phyloP scores from a whole-genome alignment of 2,329 filamentous ascomycete species.

The Metarhizium robertsii region DNA sequence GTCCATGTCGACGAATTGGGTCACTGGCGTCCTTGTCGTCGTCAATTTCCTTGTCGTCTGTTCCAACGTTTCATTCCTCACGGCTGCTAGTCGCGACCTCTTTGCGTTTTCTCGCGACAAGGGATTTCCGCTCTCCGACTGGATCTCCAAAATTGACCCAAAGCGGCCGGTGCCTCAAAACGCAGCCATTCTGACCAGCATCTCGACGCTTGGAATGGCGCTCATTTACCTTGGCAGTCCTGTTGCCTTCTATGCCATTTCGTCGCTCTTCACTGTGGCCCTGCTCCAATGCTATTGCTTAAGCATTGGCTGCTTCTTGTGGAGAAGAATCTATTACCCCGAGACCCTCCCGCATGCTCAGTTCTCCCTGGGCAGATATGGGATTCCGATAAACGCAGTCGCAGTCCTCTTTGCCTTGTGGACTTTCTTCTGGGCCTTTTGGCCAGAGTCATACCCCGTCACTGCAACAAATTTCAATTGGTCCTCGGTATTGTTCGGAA shows the following conservation, averaged over 20 bases:
- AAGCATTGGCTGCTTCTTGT: constrained; percentile 10
- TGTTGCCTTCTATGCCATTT: constrained; percentile 11
- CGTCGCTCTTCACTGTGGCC: constrained; percentile 8
- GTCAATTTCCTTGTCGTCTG: neutral
- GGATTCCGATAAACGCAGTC: constrained; percentile 5
- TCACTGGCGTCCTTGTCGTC: neutral
- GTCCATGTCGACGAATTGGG: neutral
- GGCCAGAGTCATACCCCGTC: constrained; percentile 7
- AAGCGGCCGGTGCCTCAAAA: constrained; percentile 8
- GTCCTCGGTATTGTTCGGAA: constrained; percentile 5
- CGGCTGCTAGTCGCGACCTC: neutral
- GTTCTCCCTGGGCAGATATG: constrained; percentile 9
- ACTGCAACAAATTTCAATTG: constrained; percentile 8
- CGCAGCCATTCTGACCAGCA: constrained; percentile 1
- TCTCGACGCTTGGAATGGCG: constrained; percentile 6
- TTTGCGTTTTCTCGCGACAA: neutral
- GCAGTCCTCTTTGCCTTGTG: constrained; percentile 6
- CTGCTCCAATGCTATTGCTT: constrained; percentile 9
- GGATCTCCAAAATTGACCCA: constrained; percentile 6
- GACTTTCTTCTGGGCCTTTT: constrained; percentile 11
- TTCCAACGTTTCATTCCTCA: neutral
- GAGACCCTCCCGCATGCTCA: constrained; percentile 6
- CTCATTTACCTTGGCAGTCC: constrained; percentile 10
- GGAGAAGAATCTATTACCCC: constrained; percentile 5
- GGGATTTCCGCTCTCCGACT: constrained; percentile 3